These are phyloP conservation scores for Evansstolkia leycettana DNA, from an alignment of 495 filamentous ascomycete species.

Conservation along the genomic window DNA sequence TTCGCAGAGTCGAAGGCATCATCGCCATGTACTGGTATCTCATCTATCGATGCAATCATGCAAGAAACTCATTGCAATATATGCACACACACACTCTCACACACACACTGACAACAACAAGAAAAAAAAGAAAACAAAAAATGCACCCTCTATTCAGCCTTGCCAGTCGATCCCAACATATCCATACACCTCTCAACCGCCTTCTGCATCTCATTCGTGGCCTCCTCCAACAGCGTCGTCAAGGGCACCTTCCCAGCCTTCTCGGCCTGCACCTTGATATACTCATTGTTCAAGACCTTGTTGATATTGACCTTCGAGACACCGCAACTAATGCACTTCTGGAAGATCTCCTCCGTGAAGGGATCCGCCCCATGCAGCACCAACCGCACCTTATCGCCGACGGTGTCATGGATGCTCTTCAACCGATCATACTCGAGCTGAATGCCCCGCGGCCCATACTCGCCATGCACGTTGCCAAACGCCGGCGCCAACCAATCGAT, in stretches of 20 bases:
- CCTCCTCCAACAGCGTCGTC: constrained; percentile 60
- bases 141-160: constrained; percentile 35
- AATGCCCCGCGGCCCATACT: constrained; percentile 64
- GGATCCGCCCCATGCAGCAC: constrained; percentile 73
- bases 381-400: constrained; percentile 49
- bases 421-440: constrained; percentile 63
- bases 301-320: constrained; percentile 77
- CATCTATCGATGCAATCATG: too few species aligned
- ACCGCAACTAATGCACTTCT: constrained; percentile 54
- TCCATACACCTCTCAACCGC: constrained; percentile 66
- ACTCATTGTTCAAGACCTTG: constrained; percentile 66
- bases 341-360: constrained; percentile 56
- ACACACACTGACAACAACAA: not conserved
- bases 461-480: constrained; percentile 79
- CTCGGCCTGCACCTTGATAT: constrained; percentile 51
- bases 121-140: too few species aligned
- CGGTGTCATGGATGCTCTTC: constrained; percentile 45
- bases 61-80: too few species aligned
- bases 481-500: constrained; percentile 77
- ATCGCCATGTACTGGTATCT: too few species aligned
- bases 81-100: too few species aligned
- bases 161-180: constrained; percentile 53
- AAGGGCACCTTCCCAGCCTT: constrained; percentile 52
- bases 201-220: constrained; percentile 60
- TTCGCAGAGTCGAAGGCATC: too few species aligned